phyloP scores from a whole-genome alignment of 495 filamentous ascomycete genomes.

The Niebla homalea region DNA sequence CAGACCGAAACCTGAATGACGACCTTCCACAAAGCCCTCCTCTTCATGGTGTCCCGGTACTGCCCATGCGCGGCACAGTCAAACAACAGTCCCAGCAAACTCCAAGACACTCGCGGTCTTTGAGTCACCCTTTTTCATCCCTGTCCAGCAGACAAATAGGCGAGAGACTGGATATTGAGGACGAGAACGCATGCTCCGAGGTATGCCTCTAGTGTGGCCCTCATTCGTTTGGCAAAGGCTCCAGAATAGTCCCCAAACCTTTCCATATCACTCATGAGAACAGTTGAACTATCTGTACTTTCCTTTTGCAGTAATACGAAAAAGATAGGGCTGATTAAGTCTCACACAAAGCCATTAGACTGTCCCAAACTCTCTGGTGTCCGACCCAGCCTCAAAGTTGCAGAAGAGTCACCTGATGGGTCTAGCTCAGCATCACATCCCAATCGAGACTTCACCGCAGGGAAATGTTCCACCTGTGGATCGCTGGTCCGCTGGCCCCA shows the following conservation, averaged over 20 bases:
- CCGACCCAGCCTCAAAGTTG: not conserved
- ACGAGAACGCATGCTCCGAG: no score
- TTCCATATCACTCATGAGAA: no score
- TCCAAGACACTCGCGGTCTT: conserved; percentile 49
- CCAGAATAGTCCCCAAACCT: no score
- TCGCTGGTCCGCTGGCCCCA: conserved; percentile 74
- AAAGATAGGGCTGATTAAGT: conserved; percentile 26
- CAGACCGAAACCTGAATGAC: not conserved
- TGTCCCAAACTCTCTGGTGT: not conserved
- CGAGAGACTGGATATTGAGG: no score
- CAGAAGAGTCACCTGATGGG: conserved; percentile 25
- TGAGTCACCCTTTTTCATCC: conserved; percentile 64
- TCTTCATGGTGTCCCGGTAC: conserved; percentile 21
- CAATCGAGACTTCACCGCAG: conserved; percentile 40
- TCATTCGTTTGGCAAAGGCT: no score
- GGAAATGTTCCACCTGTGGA: conserved; percentile 72
- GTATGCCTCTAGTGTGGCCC: no score
- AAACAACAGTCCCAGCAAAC: conserved; percentile 9
- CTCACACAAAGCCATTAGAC: conserved; percentile 20
- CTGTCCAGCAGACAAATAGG: conserved; percentile 29
- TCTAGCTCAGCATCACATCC: conserved; percentile 12
- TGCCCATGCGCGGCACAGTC: conserved; percentile 7
- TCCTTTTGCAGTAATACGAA: conserved; percentile 35
- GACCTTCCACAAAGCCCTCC: conserved; percentile 15
- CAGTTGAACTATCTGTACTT: no score